These are phyloP conservation scores for Colletotrichum eremochloae DNA, from an alignment of 2,329 filamentous ascomycete genomes.

Conservation along the genomic window DNA sequence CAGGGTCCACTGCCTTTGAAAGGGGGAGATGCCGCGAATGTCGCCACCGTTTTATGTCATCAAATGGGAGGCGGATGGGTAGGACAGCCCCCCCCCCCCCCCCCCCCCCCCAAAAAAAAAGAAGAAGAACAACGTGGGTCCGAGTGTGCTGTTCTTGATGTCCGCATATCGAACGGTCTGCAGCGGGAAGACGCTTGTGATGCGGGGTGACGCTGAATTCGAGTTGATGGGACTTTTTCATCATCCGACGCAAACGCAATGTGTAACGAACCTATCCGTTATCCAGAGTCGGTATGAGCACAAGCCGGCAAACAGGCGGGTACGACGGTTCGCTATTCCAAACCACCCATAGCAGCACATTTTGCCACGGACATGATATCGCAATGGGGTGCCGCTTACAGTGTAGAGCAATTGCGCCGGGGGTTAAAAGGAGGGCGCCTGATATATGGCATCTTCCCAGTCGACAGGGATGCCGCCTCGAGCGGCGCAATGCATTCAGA, in stretches of 20 bases:
- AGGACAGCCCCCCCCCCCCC: background rate
- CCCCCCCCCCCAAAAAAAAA: no score
- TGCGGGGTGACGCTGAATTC: background rate
- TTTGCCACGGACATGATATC: conserved; percentile 1
- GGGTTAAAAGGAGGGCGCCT: background rate
- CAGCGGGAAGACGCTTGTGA: background rate
- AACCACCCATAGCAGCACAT: no score
- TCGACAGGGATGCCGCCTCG: conserved; percentile 8
- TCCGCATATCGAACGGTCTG: background rate
- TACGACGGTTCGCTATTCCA: background rate
- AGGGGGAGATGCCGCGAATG: background rate
- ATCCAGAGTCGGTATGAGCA: background rate
- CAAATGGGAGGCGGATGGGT: background rate
- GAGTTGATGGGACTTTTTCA: background rate
- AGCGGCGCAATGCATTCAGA: background rate
- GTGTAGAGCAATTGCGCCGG: background rate
- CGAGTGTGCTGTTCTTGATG: background rate
- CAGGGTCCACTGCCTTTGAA: conserved; percentile 10
- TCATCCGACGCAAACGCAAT: background rate
- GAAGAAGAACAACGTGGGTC: background rate
- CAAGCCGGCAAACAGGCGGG: background rate
- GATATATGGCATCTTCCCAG: background rate
- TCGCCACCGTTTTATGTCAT: conserved; percentile 20
- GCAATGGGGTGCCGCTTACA: conserved; percentile 3
- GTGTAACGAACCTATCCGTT: no score